Evolutionary conservation across 2,329 filamentous ascomycete species (phyloP).

Genomic region (Sclerotiophoma versabilis): DNA sequence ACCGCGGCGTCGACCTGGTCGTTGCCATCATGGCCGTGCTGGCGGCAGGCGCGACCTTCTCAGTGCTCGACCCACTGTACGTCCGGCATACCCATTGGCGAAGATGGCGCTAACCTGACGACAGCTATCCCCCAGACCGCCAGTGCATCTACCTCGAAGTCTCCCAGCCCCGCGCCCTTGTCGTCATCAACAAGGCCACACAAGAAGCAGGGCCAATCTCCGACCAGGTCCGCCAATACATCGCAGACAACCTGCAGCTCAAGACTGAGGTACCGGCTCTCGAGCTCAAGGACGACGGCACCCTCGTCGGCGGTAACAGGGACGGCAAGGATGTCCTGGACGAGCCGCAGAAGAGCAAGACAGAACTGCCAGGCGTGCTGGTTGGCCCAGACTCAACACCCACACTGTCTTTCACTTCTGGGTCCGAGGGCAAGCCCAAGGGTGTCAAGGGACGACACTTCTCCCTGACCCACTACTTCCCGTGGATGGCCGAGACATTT

Average conservation of each 20-base stretch:
- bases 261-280: slow-evolving; percentile 78
- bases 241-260: slow-evolving; percentile 74
- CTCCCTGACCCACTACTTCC: slow-evolving; percentile 83
- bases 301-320: slow-evolving; percentile 71
- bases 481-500: slow-evolving; percentile 91
- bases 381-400: slow-evolving; percentile 87
- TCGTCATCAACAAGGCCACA: slow-evolving; percentile 75
- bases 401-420: slow-evolving; percentile 69
- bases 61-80: slow-evolving; percentile 77
- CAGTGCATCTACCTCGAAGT: slow-evolving; percentile 87
- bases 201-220: slow-evolving; percentile 71
- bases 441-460: slow-evolving; percentile 89
- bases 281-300: slow-evolving; percentile 73
- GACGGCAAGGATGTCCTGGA: slow-evolving; percentile 73
- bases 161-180: slow-evolving; percentile 73
- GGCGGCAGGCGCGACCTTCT: slow-evolving; percentile 66
- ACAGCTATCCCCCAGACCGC: slow-evolving; percentile 77
- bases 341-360: slow-evolving; percentile 59
- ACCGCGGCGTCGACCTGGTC: slow-evolving; percentile 80
- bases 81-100: slow-evolving; percentile 37
- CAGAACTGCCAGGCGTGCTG: slow-evolving; percentile 70
- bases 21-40: slow-evolving; percentile 79
- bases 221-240: slow-evolving; percentile 68
- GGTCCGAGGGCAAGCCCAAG: slow-evolving; percentile 81
- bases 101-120: slow-evolving; percentile 16